These are phyloP conservation scores for Diplodia seriata DNA, from an alignment of 2,329 filamentous ascomycete species.

Conservation along the genomic window DNA sequence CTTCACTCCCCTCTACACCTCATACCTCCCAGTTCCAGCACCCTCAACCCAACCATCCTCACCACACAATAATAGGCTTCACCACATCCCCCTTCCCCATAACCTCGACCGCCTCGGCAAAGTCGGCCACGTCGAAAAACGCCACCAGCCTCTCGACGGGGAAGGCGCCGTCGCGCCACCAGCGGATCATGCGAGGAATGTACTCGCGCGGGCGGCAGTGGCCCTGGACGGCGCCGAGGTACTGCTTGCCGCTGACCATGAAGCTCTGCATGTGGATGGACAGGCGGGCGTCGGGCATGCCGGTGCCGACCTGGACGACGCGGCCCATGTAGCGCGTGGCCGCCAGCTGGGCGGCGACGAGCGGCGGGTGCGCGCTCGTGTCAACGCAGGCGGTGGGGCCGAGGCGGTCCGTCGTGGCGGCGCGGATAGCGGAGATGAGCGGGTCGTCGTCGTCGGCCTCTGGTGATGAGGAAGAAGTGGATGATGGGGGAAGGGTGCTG, in stretches of 20 bases:
- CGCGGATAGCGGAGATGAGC: slow-evolving; percentile 42
- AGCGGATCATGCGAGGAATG: slow-evolving; percentile 25
- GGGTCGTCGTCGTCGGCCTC: not conserved
- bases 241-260: slow-evolving; percentile 58
- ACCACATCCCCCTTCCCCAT: slow-evolving; percentile 27
- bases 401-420: slow-evolving; percentile 37
- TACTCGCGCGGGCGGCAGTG: slow-evolving; percentile 45
- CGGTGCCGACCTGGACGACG: slow-evolving; percentile 58
- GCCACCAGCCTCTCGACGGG: slow-evolving; percentile 28
- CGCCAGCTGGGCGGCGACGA: slow-evolving; percentile 52
- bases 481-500: not conserved
- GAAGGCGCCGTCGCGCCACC: slow-evolving; percentile 26
- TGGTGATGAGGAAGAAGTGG: too few relatives aligned
- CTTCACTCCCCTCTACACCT: not conserved
- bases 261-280: slow-evolving; percentile 54
- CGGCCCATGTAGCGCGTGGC: slow-evolving; percentile 55
- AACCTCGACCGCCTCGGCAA: slow-evolving; percentile 11
- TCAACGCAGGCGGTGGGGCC: slow-evolving; percentile 57
- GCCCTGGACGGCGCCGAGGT: slow-evolving; percentile 56
- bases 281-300: slow-evolving; percentile 50
- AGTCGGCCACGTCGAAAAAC: slow-evolving; percentile 29
- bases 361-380: slow-evolving; percentile 53
- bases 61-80: slow-evolving; percentile 31
- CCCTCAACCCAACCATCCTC: not conserved
- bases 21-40: not conserved